Percentiles rank a stretch among this genome's conserved stretches.
These are phyloP conservation scores for Zymoseptoria ardabiliae DNA, from an alignment of 2,329 filamentous ascomycete genomes.

Conservation along the genomic window DNA sequence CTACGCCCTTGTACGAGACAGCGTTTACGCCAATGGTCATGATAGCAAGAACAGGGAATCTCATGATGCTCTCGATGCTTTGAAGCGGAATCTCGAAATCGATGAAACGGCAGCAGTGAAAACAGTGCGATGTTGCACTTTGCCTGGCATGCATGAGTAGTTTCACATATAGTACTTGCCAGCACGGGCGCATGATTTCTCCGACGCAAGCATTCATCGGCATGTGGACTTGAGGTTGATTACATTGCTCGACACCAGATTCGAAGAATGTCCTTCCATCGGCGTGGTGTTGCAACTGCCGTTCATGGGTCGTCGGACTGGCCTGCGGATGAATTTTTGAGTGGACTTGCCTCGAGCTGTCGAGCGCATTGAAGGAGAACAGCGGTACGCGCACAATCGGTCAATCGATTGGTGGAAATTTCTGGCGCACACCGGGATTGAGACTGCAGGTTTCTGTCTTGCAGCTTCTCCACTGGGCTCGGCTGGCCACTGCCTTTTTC, in stretches of 20 bases:
- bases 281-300: not conserved
- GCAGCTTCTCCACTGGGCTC: too few relatives aligned
- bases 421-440: too few relatives aligned
- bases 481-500: too few relatives aligned
- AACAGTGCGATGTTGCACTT: not conserved
- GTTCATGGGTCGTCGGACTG: not conserved
- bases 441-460: too few relatives aligned
- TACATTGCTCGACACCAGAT: not conserved
- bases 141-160: too few relatives aligned
- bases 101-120: not conserved
- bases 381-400: too few relatives aligned
- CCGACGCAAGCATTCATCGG: not conserved
- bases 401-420: not conserved
- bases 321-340: not conserved
- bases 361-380: not conserved
- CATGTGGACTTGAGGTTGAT: not conserved
- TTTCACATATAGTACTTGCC: not conserved
- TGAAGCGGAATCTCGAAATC: not conserved
- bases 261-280: not conserved
- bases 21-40: not conserved
- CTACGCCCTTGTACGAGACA: constrained; percentile 31
- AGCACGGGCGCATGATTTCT: not conserved
- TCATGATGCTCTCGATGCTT: not conserved
- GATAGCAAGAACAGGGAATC: constrained; percentile 2
- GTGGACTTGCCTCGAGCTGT: not conserved